phyloP scores from a whole-genome alignment of 78 protist genomes.

The Parvularia atlantis region DNA sequence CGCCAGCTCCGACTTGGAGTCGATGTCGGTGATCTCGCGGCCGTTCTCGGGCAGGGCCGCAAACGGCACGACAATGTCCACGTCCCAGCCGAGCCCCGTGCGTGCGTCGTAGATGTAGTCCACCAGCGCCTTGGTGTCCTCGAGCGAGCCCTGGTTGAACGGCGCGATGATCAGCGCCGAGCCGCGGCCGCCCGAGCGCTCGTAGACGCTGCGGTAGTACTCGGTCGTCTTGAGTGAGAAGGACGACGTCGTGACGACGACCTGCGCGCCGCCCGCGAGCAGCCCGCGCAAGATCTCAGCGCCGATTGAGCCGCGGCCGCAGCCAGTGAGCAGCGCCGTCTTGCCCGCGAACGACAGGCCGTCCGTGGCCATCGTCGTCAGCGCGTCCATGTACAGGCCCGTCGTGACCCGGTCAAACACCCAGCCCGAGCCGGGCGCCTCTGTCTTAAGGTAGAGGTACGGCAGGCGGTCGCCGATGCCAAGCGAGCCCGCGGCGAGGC shows the following conservation, averaged over 20 bases:
- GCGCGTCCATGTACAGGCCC: constrained; percentile 3
- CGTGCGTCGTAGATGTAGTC: constrained; percentile 3
- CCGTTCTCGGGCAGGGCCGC: constrained; percentile 61
- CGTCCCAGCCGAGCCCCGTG: constrained; percentile 7
- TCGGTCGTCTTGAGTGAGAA: constrained; percentile 5
- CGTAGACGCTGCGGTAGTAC: constrained; percentile 29
- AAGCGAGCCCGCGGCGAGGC: too few relatives aligned
- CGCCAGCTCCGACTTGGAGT: constrained; percentile 36
- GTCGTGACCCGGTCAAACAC: not conserved
- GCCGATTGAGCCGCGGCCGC: constrained; percentile 49
- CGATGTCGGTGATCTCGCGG: constrained; percentile 25
- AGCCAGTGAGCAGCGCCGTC: constrained; percentile 48
- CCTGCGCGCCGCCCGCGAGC: constrained; percentile 31
- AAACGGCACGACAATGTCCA: constrained; percentile 53
- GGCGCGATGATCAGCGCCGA: constrained; percentile 34
- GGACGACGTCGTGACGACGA: constrained; percentile 36
- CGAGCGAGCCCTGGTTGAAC: constrained; percentile 39
- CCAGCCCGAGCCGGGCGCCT: not conserved
- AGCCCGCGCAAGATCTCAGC: constrained; percentile 4
- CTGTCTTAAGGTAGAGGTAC: not conserved
- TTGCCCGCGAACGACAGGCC: constrained; percentile 22
- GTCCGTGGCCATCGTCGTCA: not conserved
- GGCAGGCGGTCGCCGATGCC: not conserved
- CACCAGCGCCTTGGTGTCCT: constrained; percentile 27
- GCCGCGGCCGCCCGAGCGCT: constrained; percentile 26